Evolutionary conservation across 345 rosid species (phyloP), one percentile per base, ranked within the genome.

Genomic region (Firmiana major): DNA sequence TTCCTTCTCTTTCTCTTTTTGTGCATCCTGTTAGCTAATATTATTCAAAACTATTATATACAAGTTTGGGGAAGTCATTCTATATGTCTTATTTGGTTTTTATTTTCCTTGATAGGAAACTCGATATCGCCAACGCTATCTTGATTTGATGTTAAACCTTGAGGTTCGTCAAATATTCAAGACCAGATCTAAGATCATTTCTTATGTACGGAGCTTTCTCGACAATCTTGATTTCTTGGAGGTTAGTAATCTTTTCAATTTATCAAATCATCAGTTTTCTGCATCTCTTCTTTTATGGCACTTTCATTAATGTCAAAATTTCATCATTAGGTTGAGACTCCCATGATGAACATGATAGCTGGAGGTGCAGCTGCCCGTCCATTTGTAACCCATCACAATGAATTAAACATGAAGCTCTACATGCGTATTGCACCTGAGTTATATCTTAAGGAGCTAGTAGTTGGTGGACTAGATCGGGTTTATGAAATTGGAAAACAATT

Each of bases 351-450:
- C 86, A 91, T 87, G 95, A 96, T 93, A 86, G 88, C 98, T 64
- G 99, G 99, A 72, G 99, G 99, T 64, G 99, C 99, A 77, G 92
- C 97, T 77, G 99, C 97, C 28, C 90, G 95, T 22, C 98, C 98
- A 28, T 96, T 96, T 87, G 94, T 89, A 65, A 96, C 99, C 28
- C 92, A 93, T 86, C 99, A 96, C 85, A 93, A 93, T 78, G 99
- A 96, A 21, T 78, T 96, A 69, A 88, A 91, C 80, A 92, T 91
- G 98, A 92, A 73, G 88, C 87, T 94, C 62, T 94, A 54, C 82
- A 92, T 96, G 99, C 93, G 98, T 21, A 94, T 96, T 79, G 98
- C 99, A 17, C 99, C 99, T 13, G 99, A 94, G 78, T 93, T 94
- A 66, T 92, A 74, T 81, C 95, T 94, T 43, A 94, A 97, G 86